These are phyloP conservation scores for Aspergillus ustus DNA, from an alignment of 2,329 filamentous ascomycete genomes.

Conservation along the genomic window DNA sequence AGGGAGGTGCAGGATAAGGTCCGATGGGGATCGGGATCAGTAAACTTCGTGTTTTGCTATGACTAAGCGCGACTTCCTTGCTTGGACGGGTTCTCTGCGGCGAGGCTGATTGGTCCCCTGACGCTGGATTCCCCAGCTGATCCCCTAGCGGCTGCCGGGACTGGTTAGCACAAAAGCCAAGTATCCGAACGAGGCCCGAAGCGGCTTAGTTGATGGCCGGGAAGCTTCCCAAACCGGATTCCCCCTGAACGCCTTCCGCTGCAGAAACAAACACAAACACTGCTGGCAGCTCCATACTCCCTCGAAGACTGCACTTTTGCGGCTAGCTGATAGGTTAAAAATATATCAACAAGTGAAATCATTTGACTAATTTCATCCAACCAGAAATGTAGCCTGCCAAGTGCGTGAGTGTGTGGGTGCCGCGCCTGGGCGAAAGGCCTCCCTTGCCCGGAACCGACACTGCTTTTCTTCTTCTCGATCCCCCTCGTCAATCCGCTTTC, in stretches of 20 bases:
- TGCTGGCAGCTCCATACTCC: not conserved
- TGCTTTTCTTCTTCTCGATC: slow-evolving; percentile 13
- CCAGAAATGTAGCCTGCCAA: slow-evolving; percentile 3
- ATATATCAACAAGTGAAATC: slow-evolving; percentile 9
- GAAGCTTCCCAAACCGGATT: slow-evolving; percentile 1
- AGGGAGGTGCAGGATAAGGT: not conserved
- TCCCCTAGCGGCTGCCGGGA: not conserved
- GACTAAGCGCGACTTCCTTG: not conserved
- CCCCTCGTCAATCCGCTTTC: slow-evolving; percentile 9
- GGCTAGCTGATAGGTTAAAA: slow-evolving; percentile 12
- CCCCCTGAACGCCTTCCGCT: slow-evolving; percentile 5
- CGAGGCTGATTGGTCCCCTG: not conserved
- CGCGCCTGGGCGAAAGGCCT: not conserved
- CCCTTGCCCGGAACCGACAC: not conserved
- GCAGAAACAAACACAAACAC: slow-evolving; percentile 7
- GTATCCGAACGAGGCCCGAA: not conserved
- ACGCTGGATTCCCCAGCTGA: not conserved
- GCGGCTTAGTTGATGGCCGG: not conserved
- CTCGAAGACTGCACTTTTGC: not conserved
- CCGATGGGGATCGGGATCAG: not conserved
- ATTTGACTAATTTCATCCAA: slow-evolving; percentile 13
- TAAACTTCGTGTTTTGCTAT: not conserved
- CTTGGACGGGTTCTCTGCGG: not conserved
- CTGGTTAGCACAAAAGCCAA: not conserved
- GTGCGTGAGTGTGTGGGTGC: not conserved